Conservation (phyloP, 2,329 filamentous ascomycete species). For the Aspergillus ochraceoroseus region DNA sequence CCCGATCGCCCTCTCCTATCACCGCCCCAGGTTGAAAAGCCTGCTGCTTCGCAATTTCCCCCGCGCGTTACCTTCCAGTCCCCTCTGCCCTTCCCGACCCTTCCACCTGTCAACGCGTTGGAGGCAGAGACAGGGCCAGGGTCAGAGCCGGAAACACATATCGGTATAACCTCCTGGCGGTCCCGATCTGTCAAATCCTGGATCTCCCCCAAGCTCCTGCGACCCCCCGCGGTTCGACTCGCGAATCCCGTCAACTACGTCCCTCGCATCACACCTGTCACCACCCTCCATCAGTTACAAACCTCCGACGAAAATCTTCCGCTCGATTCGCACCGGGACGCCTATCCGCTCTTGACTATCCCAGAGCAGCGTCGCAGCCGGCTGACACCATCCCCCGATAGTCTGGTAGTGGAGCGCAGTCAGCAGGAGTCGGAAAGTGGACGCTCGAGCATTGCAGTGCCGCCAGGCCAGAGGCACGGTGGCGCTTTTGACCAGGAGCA, state of each 20-base stretch:
- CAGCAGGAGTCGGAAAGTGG: constrained; percentile 44
- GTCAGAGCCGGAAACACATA: too few species aligned
- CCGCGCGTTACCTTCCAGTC: constrained; percentile 15
- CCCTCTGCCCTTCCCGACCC: constrained; percentile 11
- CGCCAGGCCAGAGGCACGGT: constrained; percentile 41
- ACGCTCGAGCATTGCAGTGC: constrained; percentile 52
- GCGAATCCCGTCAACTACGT: constrained; percentile 61
- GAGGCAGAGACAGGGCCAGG: constrained; percentile 8
- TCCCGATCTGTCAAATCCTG: constrained; percentile 15
- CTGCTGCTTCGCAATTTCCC: constrained; percentile 15
- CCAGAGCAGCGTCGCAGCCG: constrained; percentile 54
- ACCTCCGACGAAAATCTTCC: constrained; percentile 34
- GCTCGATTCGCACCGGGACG: constrained; percentile 42
- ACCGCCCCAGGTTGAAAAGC: constrained; percentile 38
- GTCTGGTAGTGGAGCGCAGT: constrained; percentile 48
- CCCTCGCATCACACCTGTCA: constrained; percentile 50
- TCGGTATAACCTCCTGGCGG: constrained; percentile 3
- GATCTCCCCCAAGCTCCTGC: constrained; percentile 23
- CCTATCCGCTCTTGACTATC: constrained; percentile 54
- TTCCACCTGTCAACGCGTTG: constrained; percentile 14
- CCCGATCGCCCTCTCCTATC: constrained; percentile 28
- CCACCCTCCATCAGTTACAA: constrained; percentile 35
- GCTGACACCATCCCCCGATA: constrained; percentile 45
- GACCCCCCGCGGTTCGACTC: constrained; percentile 49
- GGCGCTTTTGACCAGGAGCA: constrained; percentile 26